Base-by-base conservation (phyloP, 257 asterid genomes). In the Nicotiana attenuata region DNA sequence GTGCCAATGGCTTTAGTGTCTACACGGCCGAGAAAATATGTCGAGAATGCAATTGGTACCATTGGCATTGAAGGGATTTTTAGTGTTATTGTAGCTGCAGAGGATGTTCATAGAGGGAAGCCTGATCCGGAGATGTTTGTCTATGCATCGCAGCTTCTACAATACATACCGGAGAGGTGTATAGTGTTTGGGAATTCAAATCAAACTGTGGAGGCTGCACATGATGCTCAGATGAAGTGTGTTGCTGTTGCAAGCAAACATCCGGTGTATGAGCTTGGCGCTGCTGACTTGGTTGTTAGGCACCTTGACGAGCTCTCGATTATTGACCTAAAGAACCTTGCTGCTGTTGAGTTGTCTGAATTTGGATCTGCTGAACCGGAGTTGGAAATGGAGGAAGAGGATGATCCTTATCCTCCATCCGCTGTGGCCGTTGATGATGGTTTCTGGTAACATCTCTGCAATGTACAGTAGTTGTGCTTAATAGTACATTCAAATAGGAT, bases 41-140 rank as follows among this genome's bases (percentile, higher is more conserved):
- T 96, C 2, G 97, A 96, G 80, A 84, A 81, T 22, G 97, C 97
- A 4, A 88, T 92, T n/a, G 86, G 87, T 53, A 89, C 87, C 6
- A 84, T 93, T 7, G 99, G 97, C 79, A 89, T 92, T 1, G 92
- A 91, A 88, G 95, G 91, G 59, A 88, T 89, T 33, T 96, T 96
- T 55, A 88, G 59, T 52, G 98, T 90, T 2, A 82, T 96, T 65
- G 97, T 96, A 17, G 88, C 97, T 0, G 93, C 98, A 5, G 99
- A 96, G 81, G 99, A 96, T 76, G 99, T 94, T 24, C 84, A 91
- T 60, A 61, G 99, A 78, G 99, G 99, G 77, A 96, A 96, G 76
- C 99, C 99, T 0, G 99, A 96, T 63, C 99, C 99, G 0, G 99
- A 96, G 83, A 96, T 96, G 98, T 96, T 96, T 80, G 82, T 90